Conservation (phyloP, 164 flowering plant genomes). For the Hamamelis virginiana region DNA sequence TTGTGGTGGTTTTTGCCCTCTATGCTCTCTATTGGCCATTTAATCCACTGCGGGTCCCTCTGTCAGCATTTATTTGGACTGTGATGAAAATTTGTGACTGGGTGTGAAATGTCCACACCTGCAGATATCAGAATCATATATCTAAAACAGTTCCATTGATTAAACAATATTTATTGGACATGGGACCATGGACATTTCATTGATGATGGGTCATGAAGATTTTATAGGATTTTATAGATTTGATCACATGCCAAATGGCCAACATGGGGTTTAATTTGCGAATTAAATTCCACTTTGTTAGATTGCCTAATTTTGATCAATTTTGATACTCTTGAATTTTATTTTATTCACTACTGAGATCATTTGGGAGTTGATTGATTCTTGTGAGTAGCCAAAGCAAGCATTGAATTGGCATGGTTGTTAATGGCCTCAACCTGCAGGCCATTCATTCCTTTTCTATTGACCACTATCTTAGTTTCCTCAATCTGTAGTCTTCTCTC, state of each 20-base stretch:
- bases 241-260: too few species aligned
- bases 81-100: not conserved
- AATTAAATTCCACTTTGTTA: too few species aligned
- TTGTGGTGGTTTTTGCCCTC: not conserved
- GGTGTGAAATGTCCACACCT: constrained; percentile 13
- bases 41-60: not conserved
- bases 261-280: too few species aligned
- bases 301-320: too few species aligned
- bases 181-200: too few species aligned
- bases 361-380: constrained; percentile 28
- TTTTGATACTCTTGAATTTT: too few species aligned
- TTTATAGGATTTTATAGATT: too few species aligned
- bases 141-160: not conserved
- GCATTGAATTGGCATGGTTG: constrained; percentile 61
- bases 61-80: constrained; percentile 8
- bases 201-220: too few species aligned
- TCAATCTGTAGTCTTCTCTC: constrained; percentile 63
- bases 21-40: not conserved
- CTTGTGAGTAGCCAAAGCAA: constrained; percentile 50
- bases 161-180: not conserved
- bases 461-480: constrained; percentile 54
- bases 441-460: constrained; percentile 53
- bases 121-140: not conserved
- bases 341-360: constrained; percentile 1
- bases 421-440: constrained; percentile 65